Evolutionary conservation across 1,139 yeast genomes (phyloP).

Genomic region (Nakaseomyces nivariensis): DNA sequence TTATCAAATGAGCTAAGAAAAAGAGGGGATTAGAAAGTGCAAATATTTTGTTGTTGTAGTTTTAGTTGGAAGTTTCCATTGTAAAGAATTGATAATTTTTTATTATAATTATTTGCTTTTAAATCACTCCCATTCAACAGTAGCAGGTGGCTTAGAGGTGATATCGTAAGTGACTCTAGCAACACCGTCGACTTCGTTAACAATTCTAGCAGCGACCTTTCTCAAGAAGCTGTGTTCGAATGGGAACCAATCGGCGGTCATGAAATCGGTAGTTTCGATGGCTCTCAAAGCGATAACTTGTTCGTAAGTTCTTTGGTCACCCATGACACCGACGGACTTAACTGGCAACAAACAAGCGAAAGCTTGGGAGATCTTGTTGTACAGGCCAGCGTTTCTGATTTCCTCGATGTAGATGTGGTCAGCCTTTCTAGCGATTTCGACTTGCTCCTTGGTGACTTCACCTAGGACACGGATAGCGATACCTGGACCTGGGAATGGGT

Average conservation of each 20-base stretch:
- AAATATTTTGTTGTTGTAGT: neutral
- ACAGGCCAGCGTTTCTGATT: slow-evolving; percentile 85
- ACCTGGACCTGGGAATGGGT: slow-evolving; percentile 99
- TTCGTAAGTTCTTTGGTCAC: slow-evolving; percentile 98
- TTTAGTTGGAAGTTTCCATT: neutral
- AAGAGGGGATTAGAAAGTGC: neutral
- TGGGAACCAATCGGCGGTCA: slow-evolving; percentile 99
- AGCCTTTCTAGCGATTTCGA: slow-evolving; percentile 94
- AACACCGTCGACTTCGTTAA: slow-evolving; percentile 96
- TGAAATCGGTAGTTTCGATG: slow-evolving; percentile 92
- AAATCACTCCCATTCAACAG: slow-evolving; percentile 90
- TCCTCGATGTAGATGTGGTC: slow-evolving; percentile 93
- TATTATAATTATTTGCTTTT: neutral
- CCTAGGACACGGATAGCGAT: slow-evolving; percentile 96
- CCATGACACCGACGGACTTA: slow-evolving; percentile 98
- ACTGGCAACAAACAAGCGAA: slow-evolving; percentile 96
- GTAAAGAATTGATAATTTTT: no score
- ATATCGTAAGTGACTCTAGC: slow-evolving; percentile 98
- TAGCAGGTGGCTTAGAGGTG: slow-evolving; percentile 98
- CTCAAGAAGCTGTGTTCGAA: slow-evolving; percentile 90
- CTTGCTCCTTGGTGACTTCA: slow-evolving; percentile 87
- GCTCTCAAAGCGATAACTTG: slow-evolving; percentile 99
- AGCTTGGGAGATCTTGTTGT: slow-evolving; percentile 90
- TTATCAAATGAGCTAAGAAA: neutral
- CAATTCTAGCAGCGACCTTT: slow-evolving; percentile 89